Evolutionary conservation across 306 rosid species (phyloP), one percentile per base, ranked within the genome.

Genomic region (Castanopsis chinensis): DNA sequence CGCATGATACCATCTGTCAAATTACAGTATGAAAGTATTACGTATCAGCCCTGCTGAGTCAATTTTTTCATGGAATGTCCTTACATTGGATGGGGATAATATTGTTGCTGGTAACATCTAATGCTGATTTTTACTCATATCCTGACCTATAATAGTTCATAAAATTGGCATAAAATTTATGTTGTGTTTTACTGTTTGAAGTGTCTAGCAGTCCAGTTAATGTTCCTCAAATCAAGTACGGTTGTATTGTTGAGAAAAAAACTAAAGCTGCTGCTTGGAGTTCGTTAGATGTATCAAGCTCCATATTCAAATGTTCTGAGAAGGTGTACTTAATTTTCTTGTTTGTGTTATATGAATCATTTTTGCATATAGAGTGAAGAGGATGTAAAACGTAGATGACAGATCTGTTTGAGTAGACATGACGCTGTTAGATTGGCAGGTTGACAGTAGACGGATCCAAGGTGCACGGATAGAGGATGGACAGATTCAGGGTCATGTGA

Each of bases 131-230:
- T 65, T 80, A 28, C 55, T 51, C 76, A 67, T 75, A 58, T 27
- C 53, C 69, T 74, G 67, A 79, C 45, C 30, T 28, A 5, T 57
- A 68, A 71, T 54, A 45, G 58, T 72, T 3, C 35, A 49, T 78
- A 73, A 60, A 32, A 14, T 2, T 23, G 37, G 71, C 74, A 61
- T 65, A 57, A 23, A 75, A 41, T 33, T 52, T 30, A 67, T 56
- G 49, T 45, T 14, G 70, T 81, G 74, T 35, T 78, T 75, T 79
- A 69, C 73, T 51, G 65, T 76, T 73, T 86, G 86, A 86, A 95
- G 99, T 91, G 81, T 87, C 93, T 68, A 91, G 99, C 86, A 92
- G 97, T 84, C 97, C 91, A 37, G 92, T 92, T 65, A 89, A 92
- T 78, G 72, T 95, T 79, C 99, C 99, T 76, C 88, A 88, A 81